Percentiles rank a stretch among this genome's conserved stretches.
phyloP scores from a whole-genome alignment of 306 rosid species.

The Oxytropis ochrocephala region DNA sequence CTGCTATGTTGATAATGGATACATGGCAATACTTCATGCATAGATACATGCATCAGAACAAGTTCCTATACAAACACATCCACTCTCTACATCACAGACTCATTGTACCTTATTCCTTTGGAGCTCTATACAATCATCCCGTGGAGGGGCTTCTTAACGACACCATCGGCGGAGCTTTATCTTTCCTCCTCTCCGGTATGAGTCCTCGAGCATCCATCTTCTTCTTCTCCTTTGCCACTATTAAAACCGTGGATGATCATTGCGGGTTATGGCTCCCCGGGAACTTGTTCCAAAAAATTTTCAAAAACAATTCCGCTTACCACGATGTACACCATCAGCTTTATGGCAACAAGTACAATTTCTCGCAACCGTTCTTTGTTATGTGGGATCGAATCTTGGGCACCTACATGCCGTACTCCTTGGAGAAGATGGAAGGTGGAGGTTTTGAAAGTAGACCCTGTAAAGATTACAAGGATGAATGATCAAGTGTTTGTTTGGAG shows the following conservation, averaged over 20 bases:
- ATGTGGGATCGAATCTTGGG: conserved; percentile 88
- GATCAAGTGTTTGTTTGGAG: neutral
- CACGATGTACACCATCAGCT: conserved; percentile 96
- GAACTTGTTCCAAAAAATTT: conserved; percentile 70
- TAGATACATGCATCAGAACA: conserved; percentile 95
- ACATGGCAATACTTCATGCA: conserved; percentile 98
- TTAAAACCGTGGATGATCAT: conserved; percentile 93
- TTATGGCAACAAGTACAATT: conserved; percentile 88
- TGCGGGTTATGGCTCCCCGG: conserved; percentile 93
- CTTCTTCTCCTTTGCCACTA: conserved; percentile 95
- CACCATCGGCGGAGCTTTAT: conserved; percentile 86
- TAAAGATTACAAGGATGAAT: conserved; percentile 54
- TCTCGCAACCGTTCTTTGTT: conserved; percentile 90
- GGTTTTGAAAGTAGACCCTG: conserved; percentile 73
- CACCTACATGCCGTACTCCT: conserved; percentile 81
- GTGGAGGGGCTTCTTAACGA: conserved; percentile 93
- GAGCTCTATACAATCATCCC: conserved; percentile 96
- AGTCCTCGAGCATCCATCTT: conserved; percentile 80
- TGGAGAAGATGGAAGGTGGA: conserved; percentile 70
- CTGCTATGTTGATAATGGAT: conserved; percentile 86
- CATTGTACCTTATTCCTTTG: conserved; percentile 84
- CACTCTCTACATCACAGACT: conserved; percentile 92
- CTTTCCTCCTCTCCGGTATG: conserved; percentile 89
- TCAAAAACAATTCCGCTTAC: conserved; percentile 81
- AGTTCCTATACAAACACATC: conserved; percentile 86